Percentiles rank a stretch among this genome's conserved stretches.
Evolutionary conservation across 495 filamentous ascomycete genomes (phyloP).

Genomic region (Xylaria bambusicola): DNA sequence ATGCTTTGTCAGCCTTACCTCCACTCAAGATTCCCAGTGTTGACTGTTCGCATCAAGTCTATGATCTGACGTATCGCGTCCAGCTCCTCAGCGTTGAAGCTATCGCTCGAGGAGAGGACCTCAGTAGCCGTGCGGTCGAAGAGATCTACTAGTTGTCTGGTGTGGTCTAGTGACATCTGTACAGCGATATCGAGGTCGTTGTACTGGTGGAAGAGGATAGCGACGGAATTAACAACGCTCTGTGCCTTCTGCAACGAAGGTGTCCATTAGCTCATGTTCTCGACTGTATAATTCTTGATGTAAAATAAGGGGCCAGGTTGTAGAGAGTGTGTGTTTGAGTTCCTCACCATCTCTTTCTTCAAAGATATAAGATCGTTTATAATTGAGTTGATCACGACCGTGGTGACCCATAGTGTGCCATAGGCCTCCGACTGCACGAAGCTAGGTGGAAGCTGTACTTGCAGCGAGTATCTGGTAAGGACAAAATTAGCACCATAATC

Average conservation of each 20-base stretch:
- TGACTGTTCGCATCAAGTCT: slow-evolving; percentile 23
- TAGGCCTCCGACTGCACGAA: slow-evolving; percentile 23
- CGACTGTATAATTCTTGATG: no score
- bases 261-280: background rate
- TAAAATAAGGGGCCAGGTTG: no score
- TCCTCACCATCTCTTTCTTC: slow-evolving; percentile 33
- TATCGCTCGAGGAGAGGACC: slow-evolving; percentile 19
- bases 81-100: slow-evolving; percentile 16
- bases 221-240: slow-evolving; percentile 32
- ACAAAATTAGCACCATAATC: slow-evolving; percentile 5
- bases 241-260: slow-evolving; percentile 27
- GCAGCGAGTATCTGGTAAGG: slow-evolving; percentile 16
- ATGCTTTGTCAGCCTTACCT: slow-evolving; percentile 15
- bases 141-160: slow-evolving; percentile 22
- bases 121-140: slow-evolving; percentile 26
- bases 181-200: slow-evolving; percentile 29
- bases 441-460: slow-evolving; percentile 23
- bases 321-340: no score
- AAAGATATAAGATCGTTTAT: slow-evolving; percentile 31
- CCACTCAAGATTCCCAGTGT: slow-evolving; percentile 32
- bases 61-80: slow-evolving; percentile 24
- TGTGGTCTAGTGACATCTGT: slow-evolving; percentile 30
- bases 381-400: slow-evolving; percentile 31
- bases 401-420: slow-evolving; percentile 23
- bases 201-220: slow-evolving; percentile 29